Evolutionary conservation across 2,329 filamentous ascomycete genomes (phyloP).

Genomic region (Juglanconis sp.): DNA sequence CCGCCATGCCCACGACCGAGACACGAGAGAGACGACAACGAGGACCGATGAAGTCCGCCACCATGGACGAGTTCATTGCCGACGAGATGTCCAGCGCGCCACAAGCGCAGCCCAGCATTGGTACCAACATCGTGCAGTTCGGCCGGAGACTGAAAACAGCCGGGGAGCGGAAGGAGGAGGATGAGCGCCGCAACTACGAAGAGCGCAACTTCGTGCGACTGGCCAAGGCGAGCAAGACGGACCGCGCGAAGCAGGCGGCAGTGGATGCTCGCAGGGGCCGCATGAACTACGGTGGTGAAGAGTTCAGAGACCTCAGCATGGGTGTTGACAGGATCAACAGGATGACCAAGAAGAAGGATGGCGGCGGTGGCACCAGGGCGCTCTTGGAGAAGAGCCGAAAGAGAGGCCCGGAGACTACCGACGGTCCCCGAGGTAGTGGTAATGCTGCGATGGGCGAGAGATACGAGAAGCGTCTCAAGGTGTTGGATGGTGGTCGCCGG

Average conservation of each 20-base stretch:
- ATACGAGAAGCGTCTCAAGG: slow-evolving; percentile 68
- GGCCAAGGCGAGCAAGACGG: slow-evolving; percentile 85
- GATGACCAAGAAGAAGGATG: slow-evolving; percentile 69
- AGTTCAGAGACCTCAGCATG: slow-evolving; percentile 83
- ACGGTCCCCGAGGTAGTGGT: slow-evolving; percentile 67
- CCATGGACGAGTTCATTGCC: slow-evolving; percentile 87
- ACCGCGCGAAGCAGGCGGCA: slow-evolving; percentile 62
- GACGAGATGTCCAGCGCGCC: slow-evolving; percentile 82
- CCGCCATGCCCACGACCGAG: slow-evolving; percentile 71
- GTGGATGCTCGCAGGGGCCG: slow-evolving; percentile 47
- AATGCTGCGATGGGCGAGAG: slow-evolving; percentile 64
- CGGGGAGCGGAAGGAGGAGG: slow-evolving; percentile 71
- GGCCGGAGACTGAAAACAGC: slow-evolving; percentile 78
- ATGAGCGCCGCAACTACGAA: slow-evolving; percentile 81
- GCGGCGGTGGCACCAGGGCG: slow-evolving; percentile 53
- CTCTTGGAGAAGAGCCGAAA: slow-evolving; percentile 84
- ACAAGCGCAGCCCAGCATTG: slow-evolving; percentile 82
- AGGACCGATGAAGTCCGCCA: slow-evolving; percentile 69
- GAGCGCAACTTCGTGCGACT: slow-evolving; percentile 88
- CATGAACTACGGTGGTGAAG: slow-evolving; percentile 82
- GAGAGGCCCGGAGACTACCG: slow-evolving; percentile 63
- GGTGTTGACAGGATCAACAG: slow-evolving; percentile 83
- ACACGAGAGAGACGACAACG: slow-evolving; percentile 60
- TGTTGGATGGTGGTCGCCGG: slow-evolving; percentile 42
- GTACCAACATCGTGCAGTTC: slow-evolving; percentile 77